These are phyloP conservation scores for Pichia insulana DNA, from an alignment of 805 yeast genomes.

Conservation along the genomic window DNA sequence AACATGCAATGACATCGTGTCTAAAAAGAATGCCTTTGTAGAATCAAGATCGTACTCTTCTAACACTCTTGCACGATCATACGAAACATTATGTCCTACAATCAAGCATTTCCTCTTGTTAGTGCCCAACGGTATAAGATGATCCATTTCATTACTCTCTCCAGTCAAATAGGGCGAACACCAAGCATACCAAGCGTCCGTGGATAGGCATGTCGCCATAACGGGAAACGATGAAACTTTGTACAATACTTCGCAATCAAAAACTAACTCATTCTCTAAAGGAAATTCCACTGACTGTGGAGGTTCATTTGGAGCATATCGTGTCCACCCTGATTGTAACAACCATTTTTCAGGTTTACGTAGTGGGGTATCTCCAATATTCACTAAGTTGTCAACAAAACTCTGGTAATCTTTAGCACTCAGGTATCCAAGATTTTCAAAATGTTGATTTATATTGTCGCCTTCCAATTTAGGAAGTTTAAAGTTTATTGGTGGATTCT, in stretches of 20 bases:
- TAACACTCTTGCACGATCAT: conserved; percentile 75
- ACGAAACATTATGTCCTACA: conserved; percentile 86
- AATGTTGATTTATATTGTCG: conserved; percentile 70
- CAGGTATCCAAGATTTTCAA: conserved; percentile 54
- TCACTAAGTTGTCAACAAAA: conserved; percentile 38
- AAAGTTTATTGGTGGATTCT: conserved; percentile 49
- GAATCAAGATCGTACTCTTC: conserved; percentile 72
- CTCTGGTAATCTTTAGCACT: conserved; percentile 53
- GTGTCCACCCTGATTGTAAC: conserved; percentile 69
- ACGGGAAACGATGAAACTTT: conserved; percentile 66
- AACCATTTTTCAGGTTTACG: conserved; percentile 46
- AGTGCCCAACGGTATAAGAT: conserved; percentile 57
- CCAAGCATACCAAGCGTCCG: conserved; percentile 90
- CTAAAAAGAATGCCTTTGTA: conserved; percentile 72
- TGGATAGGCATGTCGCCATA: conserved; percentile 71
- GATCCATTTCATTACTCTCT: conserved; percentile 41
- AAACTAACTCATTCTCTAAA: conserved; percentile 59
- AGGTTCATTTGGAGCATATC: conserved; percentile 46
- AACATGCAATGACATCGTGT: conserved; percentile 88
- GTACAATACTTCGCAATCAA: conserved; percentile 86
- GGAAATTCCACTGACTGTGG: conserved; percentile 65
- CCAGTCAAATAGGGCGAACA: conserved; percentile 74
- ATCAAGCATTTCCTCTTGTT: conserved; percentile 42
- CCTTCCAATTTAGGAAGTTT: conserved; percentile 72
- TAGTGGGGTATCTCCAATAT: conserved; percentile 25